Evolutionary conservation across 1,284 basidiomycete species (phyloP).

Genomic region (Trichosporon inkin): DNA sequence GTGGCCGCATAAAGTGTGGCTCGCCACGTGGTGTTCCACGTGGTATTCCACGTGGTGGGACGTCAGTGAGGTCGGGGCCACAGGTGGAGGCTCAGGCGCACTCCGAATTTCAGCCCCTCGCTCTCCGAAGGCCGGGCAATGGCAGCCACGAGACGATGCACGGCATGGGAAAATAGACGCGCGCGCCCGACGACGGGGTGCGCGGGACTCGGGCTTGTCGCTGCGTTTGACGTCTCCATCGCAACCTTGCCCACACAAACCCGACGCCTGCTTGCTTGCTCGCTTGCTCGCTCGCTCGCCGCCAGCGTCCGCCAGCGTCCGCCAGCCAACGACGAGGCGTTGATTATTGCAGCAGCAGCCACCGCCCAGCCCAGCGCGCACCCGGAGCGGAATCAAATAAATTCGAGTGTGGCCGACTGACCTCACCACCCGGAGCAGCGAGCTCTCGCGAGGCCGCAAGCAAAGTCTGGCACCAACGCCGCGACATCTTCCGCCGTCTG

Average conservation of each 20-base stretch:
- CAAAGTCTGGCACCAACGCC: too few relatives aligned
- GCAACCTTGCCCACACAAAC: too few relatives aligned
- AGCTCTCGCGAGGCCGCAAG: neutral
- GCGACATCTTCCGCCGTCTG: too few relatives aligned
- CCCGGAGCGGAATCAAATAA: neutral
- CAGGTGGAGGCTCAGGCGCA: neutral
- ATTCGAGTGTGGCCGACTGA: neutral
- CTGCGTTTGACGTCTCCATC: too few relatives aligned
- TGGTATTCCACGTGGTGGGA: neutral
- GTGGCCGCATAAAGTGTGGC: neutral
- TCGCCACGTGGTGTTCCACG: neutral
- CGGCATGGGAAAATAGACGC: too few relatives aligned
- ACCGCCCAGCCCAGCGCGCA: too few relatives aligned
- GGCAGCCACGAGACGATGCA: neutral
- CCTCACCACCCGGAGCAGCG: neutral
- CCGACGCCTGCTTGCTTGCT: too few relatives aligned
- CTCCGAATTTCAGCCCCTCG: conserved; percentile 1
- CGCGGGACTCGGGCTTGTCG: too few relatives aligned
- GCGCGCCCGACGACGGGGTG: too few relatives aligned
- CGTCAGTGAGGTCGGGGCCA: neutral
- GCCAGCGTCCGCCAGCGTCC: too few relatives aligned
- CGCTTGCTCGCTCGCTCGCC: too few relatives aligned
- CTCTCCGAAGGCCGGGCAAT: neutral
- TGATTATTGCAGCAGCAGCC: too few relatives aligned
- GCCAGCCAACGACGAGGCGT: neutral